A percentile compares a stretch with the other conserved stretches of the same genome.
These are phyloP conservation scores for Eutrema japonicum DNA, from an alignment of 345 rosid species.

Conservation along the genomic window DNA sequence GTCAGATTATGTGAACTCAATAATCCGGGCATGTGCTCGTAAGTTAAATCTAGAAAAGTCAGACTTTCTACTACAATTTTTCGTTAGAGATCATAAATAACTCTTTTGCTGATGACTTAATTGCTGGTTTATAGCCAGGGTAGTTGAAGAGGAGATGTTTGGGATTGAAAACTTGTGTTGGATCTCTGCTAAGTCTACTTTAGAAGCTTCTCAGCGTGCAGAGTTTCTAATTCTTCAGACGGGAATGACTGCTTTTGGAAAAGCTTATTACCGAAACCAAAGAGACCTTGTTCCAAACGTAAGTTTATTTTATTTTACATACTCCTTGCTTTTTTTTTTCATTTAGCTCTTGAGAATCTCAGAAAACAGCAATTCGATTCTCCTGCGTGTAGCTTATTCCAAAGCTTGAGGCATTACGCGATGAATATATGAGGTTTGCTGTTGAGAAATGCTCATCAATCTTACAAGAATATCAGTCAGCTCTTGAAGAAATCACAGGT, in stretches of 20 bases:
- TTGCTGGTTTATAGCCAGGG: conserved; percentile 68
- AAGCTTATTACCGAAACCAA: conserved; percentile 81
- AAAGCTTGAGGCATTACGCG: conserved; percentile 91
- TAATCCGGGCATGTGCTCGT: conserved; percentile 92
- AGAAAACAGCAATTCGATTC: background rate
- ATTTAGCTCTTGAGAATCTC: conserved; percentile 16
- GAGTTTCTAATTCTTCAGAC: conserved; percentile 88
- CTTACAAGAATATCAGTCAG: conserved; percentile 81
- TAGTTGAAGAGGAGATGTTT: conserved; percentile 93
- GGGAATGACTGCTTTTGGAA: conserved; percentile 98
- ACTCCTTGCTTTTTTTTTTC: background rate
- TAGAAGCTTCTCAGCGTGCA: conserved; percentile 88
- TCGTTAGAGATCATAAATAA: conserved; percentile 4
- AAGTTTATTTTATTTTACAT: conserved; percentile 24
- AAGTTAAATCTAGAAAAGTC: conserved; percentile 46
- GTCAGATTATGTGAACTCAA: conserved; percentile 75
- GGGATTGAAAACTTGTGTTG: conserved; percentile 84
- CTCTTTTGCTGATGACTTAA: conserved; percentile 37
- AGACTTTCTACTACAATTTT: background rate
- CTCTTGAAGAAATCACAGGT: conserved; percentile 95
- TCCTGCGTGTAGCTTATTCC: conserved; percentile 69
- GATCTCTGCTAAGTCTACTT: conserved; percentile 88
- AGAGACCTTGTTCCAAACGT: conserved; percentile 91
- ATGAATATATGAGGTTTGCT: conserved; percentile 85
- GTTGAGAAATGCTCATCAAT: conserved; percentile 80